Percentiles rank a stretch among this genome's conserved stretches.
Evolutionary conservation across 2,329 filamentous ascomycete species (phyloP).

Genomic region (Alternaria triticimaculans): DNA sequence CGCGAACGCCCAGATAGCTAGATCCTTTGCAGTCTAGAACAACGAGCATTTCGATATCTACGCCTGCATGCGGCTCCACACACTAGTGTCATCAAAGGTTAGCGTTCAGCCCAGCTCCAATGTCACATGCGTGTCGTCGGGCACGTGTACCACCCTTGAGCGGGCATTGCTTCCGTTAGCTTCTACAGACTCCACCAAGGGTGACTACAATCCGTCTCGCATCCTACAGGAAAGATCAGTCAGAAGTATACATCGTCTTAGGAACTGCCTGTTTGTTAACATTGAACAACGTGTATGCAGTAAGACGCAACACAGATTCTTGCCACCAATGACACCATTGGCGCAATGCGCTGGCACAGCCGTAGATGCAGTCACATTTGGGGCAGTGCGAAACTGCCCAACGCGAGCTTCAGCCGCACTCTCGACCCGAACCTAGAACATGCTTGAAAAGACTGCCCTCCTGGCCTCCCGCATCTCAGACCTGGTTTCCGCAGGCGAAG

Average conservation of each 20-base stretch:
- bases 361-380: background rate
- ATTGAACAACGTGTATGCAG: too few relatives aligned
- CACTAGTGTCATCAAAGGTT: background rate
- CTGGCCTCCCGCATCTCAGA: background rate
- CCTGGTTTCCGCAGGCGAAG: background rate
- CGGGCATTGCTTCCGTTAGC: too few relatives aligned
- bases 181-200: too few relatives aligned
- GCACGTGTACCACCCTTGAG: background rate
- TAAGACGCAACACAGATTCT: too few relatives aligned
- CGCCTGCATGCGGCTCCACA: background rate
- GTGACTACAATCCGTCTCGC: too few relatives aligned
- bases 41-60: background rate
- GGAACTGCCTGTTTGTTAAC: too few relatives aligned
- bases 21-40: background rate
- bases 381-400: background rate
- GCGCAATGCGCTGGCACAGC: background rate
- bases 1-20: background rate
- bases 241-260: too few relatives aligned
- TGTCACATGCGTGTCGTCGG: background rate
- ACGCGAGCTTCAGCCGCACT: background rate
- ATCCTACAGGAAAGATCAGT: too few relatives aligned
- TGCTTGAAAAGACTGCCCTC: background rate
- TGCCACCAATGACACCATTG: too few relatives aligned
- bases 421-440: accelerated
- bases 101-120: background rate